A percentile compares a stretch with the other conserved stretches of the same genome.
phyloP scores from a whole-genome alignment of 2,329 filamentous ascomycete species.

The Coniochaeta pulveracea region DNA sequence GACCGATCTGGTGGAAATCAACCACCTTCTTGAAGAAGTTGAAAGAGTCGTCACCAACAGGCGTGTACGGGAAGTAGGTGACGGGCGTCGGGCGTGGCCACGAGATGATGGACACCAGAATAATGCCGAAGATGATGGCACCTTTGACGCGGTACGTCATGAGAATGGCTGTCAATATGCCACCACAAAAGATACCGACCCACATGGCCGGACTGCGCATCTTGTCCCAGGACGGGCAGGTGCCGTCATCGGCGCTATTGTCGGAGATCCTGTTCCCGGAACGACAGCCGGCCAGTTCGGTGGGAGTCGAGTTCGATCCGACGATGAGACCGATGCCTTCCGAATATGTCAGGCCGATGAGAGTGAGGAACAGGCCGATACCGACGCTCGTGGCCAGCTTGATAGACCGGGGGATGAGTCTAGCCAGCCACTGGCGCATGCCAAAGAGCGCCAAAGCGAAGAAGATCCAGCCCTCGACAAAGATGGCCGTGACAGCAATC shows the following conservation, averaged over 20 bases:
- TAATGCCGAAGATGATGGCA: constrained; percentile 72
- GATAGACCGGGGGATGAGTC: constrained; percentile 72
- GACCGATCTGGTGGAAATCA: constrained; percentile 66
- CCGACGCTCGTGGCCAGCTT: constrained; percentile 80
- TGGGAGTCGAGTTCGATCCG: constrained; percentile 54
- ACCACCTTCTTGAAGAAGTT: constrained; percentile 85
- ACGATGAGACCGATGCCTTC: constrained; percentile 74
- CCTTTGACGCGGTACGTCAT: constrained; percentile 84
- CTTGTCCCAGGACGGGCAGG: constrained; percentile 54
- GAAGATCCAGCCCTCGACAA: constrained; percentile 82
- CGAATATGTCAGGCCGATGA: constrained; percentile 67
- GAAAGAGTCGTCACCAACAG: constrained; percentile 58
- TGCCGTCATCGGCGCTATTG: constrained; percentile 29
- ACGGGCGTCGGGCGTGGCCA: constrained; percentile 70
- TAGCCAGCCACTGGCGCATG: constrained; percentile 78
- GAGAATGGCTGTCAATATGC: constrained; percentile 66
- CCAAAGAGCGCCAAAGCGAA: constrained; percentile 68
- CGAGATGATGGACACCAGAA: constrained; percentile 77
- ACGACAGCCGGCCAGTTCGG: constrained; percentile 64
- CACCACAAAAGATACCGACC: constrained; percentile 81
- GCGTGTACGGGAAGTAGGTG: constrained; percentile 70
- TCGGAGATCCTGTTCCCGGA: constrained; percentile 18
- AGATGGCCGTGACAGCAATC: constrained; percentile 74
- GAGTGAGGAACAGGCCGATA: constrained; percentile 71
- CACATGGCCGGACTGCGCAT: constrained; percentile 80